A percentile compares a stretch with the other conserved stretches of the same genome.
Conservation (phyloP, 805 yeast species). For the Candida sanyiensis region DNA sequence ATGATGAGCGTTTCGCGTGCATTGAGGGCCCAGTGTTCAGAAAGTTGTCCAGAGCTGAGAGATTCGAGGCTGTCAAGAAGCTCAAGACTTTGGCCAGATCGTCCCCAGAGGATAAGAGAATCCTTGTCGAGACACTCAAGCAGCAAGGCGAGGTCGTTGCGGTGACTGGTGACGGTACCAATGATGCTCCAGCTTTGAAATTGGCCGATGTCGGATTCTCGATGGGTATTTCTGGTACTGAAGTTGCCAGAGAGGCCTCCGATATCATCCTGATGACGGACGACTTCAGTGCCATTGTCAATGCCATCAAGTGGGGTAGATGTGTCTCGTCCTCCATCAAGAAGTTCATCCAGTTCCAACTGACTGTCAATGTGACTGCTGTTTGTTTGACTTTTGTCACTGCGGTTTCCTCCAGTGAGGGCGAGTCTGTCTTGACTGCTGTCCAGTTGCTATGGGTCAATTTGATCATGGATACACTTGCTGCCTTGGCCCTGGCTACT, state of each 20-base stretch:
- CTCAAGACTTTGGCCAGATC: conserved; percentile 88
- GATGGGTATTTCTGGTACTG: conserved; percentile 98
- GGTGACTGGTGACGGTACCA: conserved; percentile 98
- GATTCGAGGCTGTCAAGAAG: conserved; percentile 59
- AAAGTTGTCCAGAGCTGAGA: conserved; percentile 50
- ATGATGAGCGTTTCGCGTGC: conserved; percentile 50
- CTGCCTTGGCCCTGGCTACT: conserved; percentile 95
- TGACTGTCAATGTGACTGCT: conserved; percentile 97
- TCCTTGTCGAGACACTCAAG: conserved; percentile 76
- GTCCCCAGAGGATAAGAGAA: conserved; percentile 90
- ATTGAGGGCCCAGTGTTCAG: conserved; percentile 95
- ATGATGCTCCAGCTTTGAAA: conserved; percentile 96
- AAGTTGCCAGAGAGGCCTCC: conserved; percentile 97
- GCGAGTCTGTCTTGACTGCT: conserved; percentile 87
- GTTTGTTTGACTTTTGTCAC: conserved; percentile 89
- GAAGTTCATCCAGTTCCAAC: conserved; percentile 92
- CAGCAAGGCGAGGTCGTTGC: conserved; percentile 90
- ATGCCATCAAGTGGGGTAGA: conserved; percentile 98
- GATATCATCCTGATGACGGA: conserved; percentile 91
- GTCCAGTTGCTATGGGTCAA: conserved; percentile 97
- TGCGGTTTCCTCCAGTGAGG: conserved; percentile 77
- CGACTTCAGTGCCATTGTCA: conserved; percentile 89
- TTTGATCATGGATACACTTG: conserved; percentile 95
- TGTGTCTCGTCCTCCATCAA: conserved; percentile 92
- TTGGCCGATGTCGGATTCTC: conserved; percentile 97